A percentile compares a stretch with the other conserved stretches of the same genome.
phyloP scores from a whole-genome alignment of 768 basidiomycete species.

The Collybia nuda region DNA sequence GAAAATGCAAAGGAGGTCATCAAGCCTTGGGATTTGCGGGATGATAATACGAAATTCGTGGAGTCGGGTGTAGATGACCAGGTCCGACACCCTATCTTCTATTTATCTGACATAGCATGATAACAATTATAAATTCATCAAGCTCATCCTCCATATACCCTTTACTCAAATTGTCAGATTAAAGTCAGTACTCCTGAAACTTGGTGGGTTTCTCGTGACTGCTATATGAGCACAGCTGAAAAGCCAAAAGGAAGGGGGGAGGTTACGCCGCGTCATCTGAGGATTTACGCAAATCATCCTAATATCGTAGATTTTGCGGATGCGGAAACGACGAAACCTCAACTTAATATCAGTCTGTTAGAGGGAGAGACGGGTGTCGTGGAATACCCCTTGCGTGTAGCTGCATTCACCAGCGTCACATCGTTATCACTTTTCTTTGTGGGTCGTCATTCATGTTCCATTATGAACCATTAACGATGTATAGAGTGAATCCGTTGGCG shows the following conservation, averaged over 20 bases:
- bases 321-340: slow-evolving; percentile 65
- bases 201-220: slow-evolving; percentile 46
- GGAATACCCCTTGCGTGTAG: slow-evolving; percentile 77
- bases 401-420: slow-evolving; percentile 75
- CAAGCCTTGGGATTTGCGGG: slow-evolving; percentile 81
- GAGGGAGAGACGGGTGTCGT: slow-evolving; percentile 69
- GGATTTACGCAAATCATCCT: slow-evolving; percentile 72
- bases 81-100: slow-evolving; percentile 35
- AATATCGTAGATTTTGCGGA: slow-evolving; percentile 79
- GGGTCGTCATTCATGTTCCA: slow-evolving; percentile 27
- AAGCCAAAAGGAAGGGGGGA: slow-evolving; percentile 63
- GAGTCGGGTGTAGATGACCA: slow-evolving; percentile 88
- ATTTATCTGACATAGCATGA: slow-evolving; percentile 8
- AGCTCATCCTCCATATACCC: slow-evolving; percentile 83
- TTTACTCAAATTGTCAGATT: slow-evolving; percentile 79
- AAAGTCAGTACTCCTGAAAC: slow-evolving; percentile 71
- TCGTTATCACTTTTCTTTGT: slow-evolving; percentile 81
- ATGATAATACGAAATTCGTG: slow-evolving; percentile 61
- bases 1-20: slow-evolving; percentile 76
- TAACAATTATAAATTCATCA: slow-evolving; percentile 1
- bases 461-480: background rate
- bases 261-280: slow-evolving; percentile 68
- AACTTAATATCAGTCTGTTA: slow-evolving; percentile 67
- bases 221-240: background rate
- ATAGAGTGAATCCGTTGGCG: slow-evolving; percentile 69